phyloP scores from a whole-genome alignment of 495 filamentous ascomycete species.

The Hypoxylon intermedium region DNA sequence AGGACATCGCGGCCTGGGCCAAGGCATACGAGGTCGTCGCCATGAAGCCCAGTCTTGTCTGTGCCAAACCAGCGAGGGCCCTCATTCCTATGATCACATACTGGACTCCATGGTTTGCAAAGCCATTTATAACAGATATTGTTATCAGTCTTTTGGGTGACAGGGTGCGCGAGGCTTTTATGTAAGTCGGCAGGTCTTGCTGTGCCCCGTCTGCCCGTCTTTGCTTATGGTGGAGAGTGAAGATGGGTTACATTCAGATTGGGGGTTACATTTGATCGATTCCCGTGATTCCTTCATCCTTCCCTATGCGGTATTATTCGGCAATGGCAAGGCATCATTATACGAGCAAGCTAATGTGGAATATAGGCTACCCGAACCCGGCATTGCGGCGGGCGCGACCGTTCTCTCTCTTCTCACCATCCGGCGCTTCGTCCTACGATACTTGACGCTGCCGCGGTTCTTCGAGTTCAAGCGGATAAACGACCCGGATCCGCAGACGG shows the following conservation, averaged over 20 bases:
- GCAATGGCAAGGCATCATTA: too few species aligned
- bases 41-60: constrained; percentile 54
- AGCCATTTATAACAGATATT: constrained; percentile 56
- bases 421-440: constrained; percentile 62
- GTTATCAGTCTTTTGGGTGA: constrained; percentile 69
- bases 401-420: constrained; percentile 48
- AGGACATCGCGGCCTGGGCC: constrained; percentile 68
- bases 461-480: constrained; percentile 50
- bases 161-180: constrained; percentile 67
- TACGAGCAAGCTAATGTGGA: not conserved
- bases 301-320: not conserved
- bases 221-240: not conserved
- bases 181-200: constrained; percentile 52
- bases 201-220: not conserved
- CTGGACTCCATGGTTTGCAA: constrained; percentile 59
- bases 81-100: constrained; percentile 66
- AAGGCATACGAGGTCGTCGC: constrained; percentile 59
- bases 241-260: not conserved
- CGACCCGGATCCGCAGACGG: constrained; percentile 55
- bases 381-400: constrained; percentile 20
- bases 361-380: constrained; percentile 42
- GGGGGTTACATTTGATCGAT: not conserved
- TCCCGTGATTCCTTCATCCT: not conserved
- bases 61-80: constrained; percentile 54
- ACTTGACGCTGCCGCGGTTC: constrained; percentile 64